phyloP scores from a whole-genome alignment of 345 rosid genomes.

The Psidium guajava region DNA sequence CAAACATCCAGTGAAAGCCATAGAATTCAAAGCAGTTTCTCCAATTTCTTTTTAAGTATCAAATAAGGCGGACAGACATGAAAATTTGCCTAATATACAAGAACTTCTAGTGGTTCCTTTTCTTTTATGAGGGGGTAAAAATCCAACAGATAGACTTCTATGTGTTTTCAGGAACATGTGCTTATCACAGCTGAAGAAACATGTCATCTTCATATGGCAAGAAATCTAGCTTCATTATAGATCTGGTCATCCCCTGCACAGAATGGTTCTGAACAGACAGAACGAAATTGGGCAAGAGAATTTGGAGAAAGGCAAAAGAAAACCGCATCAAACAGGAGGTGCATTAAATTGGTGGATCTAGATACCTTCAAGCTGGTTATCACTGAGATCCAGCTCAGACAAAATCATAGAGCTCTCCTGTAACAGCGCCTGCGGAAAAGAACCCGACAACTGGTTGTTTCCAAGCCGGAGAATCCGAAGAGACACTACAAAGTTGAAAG shows the following conservation, averaged over 20 bases:
- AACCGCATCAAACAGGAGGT: background rate
- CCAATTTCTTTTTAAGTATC: background rate
- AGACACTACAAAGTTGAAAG: slow-evolving; percentile 71
- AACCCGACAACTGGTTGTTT: slow-evolving; percentile 56
- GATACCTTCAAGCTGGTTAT: slow-evolving; percentile 70
- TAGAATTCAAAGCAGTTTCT: background rate
- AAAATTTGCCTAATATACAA: background rate
- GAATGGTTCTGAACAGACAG: background rate
- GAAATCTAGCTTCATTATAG: background rate
- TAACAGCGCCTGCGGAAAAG: slow-evolving; percentile 51
- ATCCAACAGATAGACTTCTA: background rate
- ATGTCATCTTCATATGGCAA: background rate
- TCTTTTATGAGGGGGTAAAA: background rate
- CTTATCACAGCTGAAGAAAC: background rate
- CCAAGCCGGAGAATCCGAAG: slow-evolving; percentile 62
- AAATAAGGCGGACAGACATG: background rate
- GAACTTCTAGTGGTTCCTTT: background rate
- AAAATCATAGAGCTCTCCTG: slow-evolving; percentile 70
- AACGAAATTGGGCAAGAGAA: background rate
- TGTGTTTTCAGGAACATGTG: background rate
- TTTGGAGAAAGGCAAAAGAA: background rate
- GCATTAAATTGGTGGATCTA: background rate
- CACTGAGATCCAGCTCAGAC: slow-evolving; percentile 80
- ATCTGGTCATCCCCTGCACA: background rate
- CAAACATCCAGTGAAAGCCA: background rate